Evolutionary conservation across 2,329 filamentous ascomycete genomes (phyloP).

Genomic region (Apiospora malaysiana): DNA sequence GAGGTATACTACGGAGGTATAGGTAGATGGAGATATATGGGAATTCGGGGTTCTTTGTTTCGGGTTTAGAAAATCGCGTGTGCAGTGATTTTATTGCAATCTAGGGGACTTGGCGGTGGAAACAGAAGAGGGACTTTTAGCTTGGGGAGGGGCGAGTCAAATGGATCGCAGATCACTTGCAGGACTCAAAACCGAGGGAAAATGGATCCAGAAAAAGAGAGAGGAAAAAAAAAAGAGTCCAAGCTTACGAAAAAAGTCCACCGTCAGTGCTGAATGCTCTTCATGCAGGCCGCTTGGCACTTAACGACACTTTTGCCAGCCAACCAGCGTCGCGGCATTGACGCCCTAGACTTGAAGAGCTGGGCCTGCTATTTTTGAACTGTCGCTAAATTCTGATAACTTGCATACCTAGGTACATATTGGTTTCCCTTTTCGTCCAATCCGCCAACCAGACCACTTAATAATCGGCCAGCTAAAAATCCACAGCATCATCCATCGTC

Average conservation of each 20-base stretch:
- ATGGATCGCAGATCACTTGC: slow-evolving; percentile 19
- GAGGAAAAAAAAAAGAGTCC: background rate
- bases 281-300: background rate
- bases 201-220: background rate
- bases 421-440: too few species aligned
- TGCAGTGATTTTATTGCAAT: background rate
- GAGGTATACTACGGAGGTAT: too few species aligned
- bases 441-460: slow-evolving; percentile 8
- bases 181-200: background rate
- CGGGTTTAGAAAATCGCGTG: slow-evolving; percentile 2
- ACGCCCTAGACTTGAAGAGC: background rate
- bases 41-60: slow-evolving; percentile 13
- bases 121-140: background rate
- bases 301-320: background rate
- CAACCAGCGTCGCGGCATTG: slow-evolving; percentile 11
- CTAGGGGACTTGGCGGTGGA: slow-evolving; percentile 10
- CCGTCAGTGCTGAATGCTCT: slow-evolving; percentile 5
- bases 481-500: slow-evolving; percentile 7
- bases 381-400: background rate
- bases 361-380: slow-evolving; percentile 4
- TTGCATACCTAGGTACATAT: background rate
- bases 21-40: background rate
- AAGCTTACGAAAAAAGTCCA: background rate
- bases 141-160: background rate
- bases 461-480: background rate